phyloP scores from a whole-genome alignment of 345 rosid species.

The Dipteronia dyeriana region DNA sequence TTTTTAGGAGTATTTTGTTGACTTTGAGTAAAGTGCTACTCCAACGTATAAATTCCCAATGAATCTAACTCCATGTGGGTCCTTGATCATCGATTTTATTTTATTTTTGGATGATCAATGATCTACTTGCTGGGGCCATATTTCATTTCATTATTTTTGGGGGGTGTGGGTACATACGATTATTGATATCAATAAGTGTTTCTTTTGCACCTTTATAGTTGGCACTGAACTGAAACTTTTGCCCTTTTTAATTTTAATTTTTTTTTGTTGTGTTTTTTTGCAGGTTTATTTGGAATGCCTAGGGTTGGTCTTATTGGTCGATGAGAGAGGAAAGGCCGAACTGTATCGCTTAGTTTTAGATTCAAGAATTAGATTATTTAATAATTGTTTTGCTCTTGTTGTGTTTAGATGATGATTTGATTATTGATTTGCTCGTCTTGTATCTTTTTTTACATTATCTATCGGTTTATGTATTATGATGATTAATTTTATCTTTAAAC shows the following conservation, averaged over 20 bases:
- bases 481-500: background rate
- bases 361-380: background rate
- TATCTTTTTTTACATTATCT: background rate
- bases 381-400: background rate
- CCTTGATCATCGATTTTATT: background rate
- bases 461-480: background rate
- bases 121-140: background rate
- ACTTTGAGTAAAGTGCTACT: slow-evolving; percentile 1
- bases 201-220: slow-evolving; percentile 13
- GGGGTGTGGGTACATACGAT: background rate
- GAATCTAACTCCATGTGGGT: background rate
- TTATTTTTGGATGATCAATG: background rate
- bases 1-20: background rate
- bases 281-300: slow-evolving; percentile 10
- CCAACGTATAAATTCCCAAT: background rate
- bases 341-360: background rate
- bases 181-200: background rate
- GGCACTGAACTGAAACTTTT: background rate
- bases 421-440: background rate
- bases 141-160: background rate
- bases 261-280: background rate
- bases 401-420: background rate
- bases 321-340: background rate
- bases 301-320: background rate
- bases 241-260: background rate